Percentiles rank a stretch among this genome's conserved stretches.
Evolutionary conservation across 768 basidiomycete genomes (phyloP).

Genomic region (Russula lepida): DNA sequence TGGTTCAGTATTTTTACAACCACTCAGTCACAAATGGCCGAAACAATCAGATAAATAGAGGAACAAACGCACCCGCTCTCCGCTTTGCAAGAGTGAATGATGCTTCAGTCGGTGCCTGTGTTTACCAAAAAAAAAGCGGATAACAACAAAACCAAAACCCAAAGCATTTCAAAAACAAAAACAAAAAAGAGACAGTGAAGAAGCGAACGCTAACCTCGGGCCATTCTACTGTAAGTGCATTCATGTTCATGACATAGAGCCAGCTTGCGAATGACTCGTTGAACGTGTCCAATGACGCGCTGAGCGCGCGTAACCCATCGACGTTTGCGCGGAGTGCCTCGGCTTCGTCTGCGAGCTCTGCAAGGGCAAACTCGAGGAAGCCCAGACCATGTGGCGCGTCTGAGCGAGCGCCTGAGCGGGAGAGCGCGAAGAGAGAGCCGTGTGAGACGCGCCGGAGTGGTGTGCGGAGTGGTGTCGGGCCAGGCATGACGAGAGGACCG

Average conservation of each 20-base stretch:
- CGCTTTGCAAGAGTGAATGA: constrained; percentile 46
- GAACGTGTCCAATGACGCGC: constrained; percentile 71
- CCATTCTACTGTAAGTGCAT: constrained; percentile 91
- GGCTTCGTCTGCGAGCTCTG: constrained; percentile 83
- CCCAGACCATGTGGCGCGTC: constrained; percentile 79
- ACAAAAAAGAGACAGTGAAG: not conserved
- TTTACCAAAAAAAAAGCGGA: not conserved
- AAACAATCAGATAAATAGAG: not conserved
- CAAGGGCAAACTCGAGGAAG: constrained; percentile 75
- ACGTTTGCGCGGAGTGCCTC: constrained; percentile 72
- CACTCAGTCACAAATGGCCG: not conserved
- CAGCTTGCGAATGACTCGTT: constrained; percentile 92
- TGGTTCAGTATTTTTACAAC: constrained; percentile 24
- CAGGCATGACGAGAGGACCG: constrained; percentile 7
- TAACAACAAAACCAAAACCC: too few relatives aligned
- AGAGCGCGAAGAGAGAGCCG: constrained; percentile 80
- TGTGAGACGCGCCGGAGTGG: constrained; percentile 87
- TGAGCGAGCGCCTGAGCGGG: constrained; percentile 62
- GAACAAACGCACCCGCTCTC: constrained; percentile 46
- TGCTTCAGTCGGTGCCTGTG: constrained; percentile 23
- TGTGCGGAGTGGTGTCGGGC: constrained; percentile 55
- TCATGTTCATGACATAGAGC: constrained; percentile 91
- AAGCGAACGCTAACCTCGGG: constrained; percentile 47
- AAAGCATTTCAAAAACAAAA: too few relatives aligned
- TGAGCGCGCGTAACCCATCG: constrained; percentile 60